These are phyloP conservation scores for Trifolium subterraneum DNA, from an alignment of 306 rosid genomes.

Conservation along the genomic window DNA sequence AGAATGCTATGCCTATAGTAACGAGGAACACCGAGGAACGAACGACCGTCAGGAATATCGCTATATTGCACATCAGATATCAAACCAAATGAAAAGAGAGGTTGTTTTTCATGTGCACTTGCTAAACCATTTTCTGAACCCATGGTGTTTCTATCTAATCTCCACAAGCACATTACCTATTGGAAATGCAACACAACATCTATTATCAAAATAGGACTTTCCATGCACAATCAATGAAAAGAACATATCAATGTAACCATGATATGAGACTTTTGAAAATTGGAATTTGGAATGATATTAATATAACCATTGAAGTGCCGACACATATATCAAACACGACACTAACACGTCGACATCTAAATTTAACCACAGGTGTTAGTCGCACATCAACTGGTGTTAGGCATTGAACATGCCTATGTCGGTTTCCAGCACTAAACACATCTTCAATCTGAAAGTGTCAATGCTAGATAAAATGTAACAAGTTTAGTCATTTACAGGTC, in stretches of 20 bases:
- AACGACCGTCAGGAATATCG: slow-evolving; percentile 86
- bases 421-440: too few species aligned
- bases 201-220: slow-evolving; percentile 27
- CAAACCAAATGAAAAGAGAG: slow-evolving; percentile 84
- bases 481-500: too few species aligned
- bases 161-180: slow-evolving; percentile 61
- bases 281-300: neutral
- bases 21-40: slow-evolving; percentile 85
- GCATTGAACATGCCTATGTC: too few species aligned
- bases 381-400: too few species aligned
- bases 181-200: slow-evolving; percentile 13
- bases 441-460: too few species aligned
- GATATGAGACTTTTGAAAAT: neutral
- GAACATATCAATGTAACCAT: neutral
- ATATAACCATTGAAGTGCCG: neutral
- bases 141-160: slow-evolving; percentile 53
- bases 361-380: too few species aligned
- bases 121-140: slow-evolving; percentile 50
- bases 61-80: slow-evolving; percentile 91
- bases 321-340: too few species aligned
- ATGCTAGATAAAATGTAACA: too few species aligned
- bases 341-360: too few species aligned
- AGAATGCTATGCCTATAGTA: slow-evolving; percentile 82
- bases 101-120: slow-evolving; percentile 49
- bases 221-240: slow-evolving; percentile 11